Base-by-base conservation (phyloP, 306 rosid species). In the Cotoneaster glaucophyllus region DNA sequence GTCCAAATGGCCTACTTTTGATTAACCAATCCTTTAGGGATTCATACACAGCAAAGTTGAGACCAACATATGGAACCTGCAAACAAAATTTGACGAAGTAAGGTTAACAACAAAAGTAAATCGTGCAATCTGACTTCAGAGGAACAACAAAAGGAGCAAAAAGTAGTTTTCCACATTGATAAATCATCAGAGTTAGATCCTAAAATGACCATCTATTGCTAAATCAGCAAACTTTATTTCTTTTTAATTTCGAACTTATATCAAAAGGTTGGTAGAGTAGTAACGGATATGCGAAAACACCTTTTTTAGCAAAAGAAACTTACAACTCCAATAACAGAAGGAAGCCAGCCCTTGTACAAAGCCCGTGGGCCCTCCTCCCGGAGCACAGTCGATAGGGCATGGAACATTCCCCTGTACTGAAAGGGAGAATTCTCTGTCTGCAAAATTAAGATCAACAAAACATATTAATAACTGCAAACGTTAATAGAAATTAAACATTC, bases 241-340 rank as follows among this genome's bases (percentile, higher is more conserved):
- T 24, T 72, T 26, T 32, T 22, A 72, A 50, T 56, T 65, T 56
- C 5, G 17, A 59, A 9, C 67, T 37, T 24, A 4, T 25, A 19
- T 39, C 44, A 18, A 71, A 50, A 59, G 29, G 22, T 34, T 29
- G 62, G 54, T n/a, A 32, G 22, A 52, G 61, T 17, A n/a, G 24
- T 37, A 62, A 79, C 26, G 22, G 76, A 43, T 21, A 74, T 19
- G 61, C 14, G 17, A 62, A 74, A 28, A 22, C 24, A 21, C 26
- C 61, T 6, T 74, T 14, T 67, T 79, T 45, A 44, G 13, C 26
- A 4, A 62, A 78, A 39, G 28, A 66, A 83, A 88, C 99, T 90
- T 79, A 96, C 99, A 70, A 96, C 99, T 86, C 99, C 99, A 82
- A 96, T 96, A 15, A 92, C 99, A 59, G 99, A 96, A 79, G 99